Evolutionary conservation across 1,284 basidiomycete genomes (phyloP), one percentile per base, ranked within the genome.

Genomic region (Trichosporon coremiiforme): DNA sequence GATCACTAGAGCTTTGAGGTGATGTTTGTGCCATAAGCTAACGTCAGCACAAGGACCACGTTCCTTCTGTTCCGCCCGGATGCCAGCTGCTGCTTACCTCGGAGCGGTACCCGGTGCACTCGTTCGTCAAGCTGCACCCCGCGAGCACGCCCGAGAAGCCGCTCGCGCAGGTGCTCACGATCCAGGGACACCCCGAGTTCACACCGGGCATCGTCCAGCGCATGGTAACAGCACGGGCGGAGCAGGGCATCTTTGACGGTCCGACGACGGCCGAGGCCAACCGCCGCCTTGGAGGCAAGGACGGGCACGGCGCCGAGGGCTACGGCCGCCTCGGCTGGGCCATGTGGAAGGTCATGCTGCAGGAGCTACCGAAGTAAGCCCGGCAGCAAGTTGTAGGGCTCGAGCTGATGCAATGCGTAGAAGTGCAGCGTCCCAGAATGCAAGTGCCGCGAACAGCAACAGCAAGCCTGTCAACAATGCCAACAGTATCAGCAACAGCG

Each of bases 101-200:
- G 2, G 68, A 76, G 2, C 77, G 78, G 66, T 85, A 84, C 60
- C 76, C 80, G 9, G 76, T 86, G 15, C 87, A 87, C 68, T 85
- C 85, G 36, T 81, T 87, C 71, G 80, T 85, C 68, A 79, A 82
- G 47, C 79, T 78, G 66, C 84, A 83, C 73, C 78, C 83, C 1
- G 74, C 80, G 12, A 83, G 82, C 22, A 79, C 82, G 4, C 78
- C 80, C 5, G 74, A 77, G 17, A 68, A 76, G 62, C 85, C 80
- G 17, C 64, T 79, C 10, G 79, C 80, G 53, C 73, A 85, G 68
- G 75, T 87, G 73, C 41, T 85, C 72, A 81, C 85, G 29, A 71
- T 85, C 25, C 85, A 86, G 70, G 84, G 86, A 50, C 85, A 87
- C 75, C 86, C 86, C 7, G 86, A 87, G 75, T 87, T 86, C 79